A percentile compares a stretch with the other conserved stretches of the same genome.
These are phyloP conservation scores for Pleurostoma richardsiae DNA, from an alignment of 2,329 filamentous ascomycete species.

Conservation along the genomic window DNA sequence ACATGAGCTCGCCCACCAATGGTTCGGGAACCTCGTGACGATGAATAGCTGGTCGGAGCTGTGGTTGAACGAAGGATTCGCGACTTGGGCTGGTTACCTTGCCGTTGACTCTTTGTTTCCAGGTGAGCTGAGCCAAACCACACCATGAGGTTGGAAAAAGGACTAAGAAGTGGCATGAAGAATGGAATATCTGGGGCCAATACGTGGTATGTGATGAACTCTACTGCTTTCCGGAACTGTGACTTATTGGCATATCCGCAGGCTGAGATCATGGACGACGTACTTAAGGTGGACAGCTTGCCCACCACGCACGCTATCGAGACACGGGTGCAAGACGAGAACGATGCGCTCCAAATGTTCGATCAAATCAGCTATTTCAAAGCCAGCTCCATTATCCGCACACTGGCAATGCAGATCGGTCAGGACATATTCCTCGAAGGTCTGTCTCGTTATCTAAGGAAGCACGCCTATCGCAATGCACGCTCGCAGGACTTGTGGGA, in stretches of 20 bases:
- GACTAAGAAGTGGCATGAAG: not conserved
- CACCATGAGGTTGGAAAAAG: not conserved
- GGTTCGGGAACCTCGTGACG: conserved; percentile 71
- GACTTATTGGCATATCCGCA: not conserved
- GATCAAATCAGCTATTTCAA: conserved; percentile 71
- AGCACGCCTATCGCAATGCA: conserved; percentile 62
- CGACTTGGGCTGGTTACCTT: conserved; percentile 48
- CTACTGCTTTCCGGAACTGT: not conserved
- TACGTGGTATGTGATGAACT: conserved; percentile 5
- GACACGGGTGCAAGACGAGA: conserved; percentile 63
- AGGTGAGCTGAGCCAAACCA: conserved; percentile 1
- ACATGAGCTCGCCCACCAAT: conserved; percentile 70
- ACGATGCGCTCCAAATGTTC: conserved; percentile 71
- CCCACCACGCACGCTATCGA: conserved; percentile 67
- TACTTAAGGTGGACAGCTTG: conserved; percentile 58
- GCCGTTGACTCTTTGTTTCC: conserved; percentile 8
- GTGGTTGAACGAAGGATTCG: conserved; percentile 71
- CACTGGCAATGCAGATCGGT: conserved; percentile 68
- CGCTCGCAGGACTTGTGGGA: conserved; percentile 63
- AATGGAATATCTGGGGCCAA: conserved; percentile 6
- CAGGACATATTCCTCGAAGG: conserved; percentile 67
- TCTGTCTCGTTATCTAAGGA: conserved; percentile 62
- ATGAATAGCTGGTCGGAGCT: conserved; percentile 73
- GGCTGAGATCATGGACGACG: conserved; percentile 1
- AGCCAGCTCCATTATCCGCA: conserved; percentile 65